Conservation (phyloP, 1,284 basidiomycete genomes). For the Ceratorhiza oryzae-sativae region DNA sequence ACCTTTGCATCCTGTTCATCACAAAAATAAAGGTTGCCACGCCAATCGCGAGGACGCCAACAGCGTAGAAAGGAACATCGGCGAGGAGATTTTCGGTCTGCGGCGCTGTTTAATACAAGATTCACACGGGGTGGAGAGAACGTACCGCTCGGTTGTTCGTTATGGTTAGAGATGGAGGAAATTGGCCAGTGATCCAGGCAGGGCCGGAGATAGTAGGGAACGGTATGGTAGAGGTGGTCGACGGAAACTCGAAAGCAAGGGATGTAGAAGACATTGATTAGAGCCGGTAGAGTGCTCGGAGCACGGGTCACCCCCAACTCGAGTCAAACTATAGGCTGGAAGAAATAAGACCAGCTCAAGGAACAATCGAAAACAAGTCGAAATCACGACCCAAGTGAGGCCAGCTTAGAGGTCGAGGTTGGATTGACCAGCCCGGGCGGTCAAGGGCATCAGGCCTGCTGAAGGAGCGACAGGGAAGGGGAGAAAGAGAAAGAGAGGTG, state of each 20-base stretch:
- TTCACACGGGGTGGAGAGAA: not conserved
- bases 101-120: not conserved
- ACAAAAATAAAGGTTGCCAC: constrained; percentile 66
- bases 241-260: constrained; percentile 34
- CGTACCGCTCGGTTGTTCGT: constrained; percentile 12
- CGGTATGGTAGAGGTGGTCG: constrained; percentile 14
- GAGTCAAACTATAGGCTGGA: not conserved
- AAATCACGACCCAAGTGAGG: constrained; percentile 23
- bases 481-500: not conserved
- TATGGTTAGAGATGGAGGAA: constrained; percentile 26
- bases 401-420: constrained; percentile 38
- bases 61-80: constrained; percentile 71
- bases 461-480: constrained; percentile 27
- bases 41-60: constrained; percentile 71
- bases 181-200: constrained; percentile 29
- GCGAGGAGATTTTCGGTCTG: constrained; percentile 67
- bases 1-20: constrained; percentile 66
- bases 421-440: constrained; percentile 25
- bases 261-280: constrained; percentile 28
- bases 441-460: constrained; percentile 38
- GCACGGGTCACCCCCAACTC: not conserved
- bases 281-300: not conserved
- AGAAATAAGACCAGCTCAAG: constrained; percentile 13
- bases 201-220: constrained; percentile 13
- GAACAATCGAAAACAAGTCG: not conserved